Evolutionary conservation across 768 basidiomycete species (phyloP), one percentile per base, ranked within the genome.

Genomic region (Mycena sanguinolenta): DNA sequence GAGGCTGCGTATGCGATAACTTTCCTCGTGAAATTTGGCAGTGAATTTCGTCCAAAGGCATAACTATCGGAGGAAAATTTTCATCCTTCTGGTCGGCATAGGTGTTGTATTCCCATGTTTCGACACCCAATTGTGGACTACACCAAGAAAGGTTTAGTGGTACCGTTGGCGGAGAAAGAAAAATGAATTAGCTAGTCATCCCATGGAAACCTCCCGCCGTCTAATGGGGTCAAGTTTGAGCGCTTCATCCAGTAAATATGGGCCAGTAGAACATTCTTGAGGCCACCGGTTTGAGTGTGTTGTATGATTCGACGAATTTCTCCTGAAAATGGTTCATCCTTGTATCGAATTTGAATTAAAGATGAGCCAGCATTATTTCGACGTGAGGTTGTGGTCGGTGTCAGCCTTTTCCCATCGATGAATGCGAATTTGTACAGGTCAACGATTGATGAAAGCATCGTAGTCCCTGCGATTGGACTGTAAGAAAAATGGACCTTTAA

Each of bases 121-220:
- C 32, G 14, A 76, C 46, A 1, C 75, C 74, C 6, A 78, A 58
- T 53, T 78, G 73, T 0, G 77, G 76, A 59, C 76, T 78, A 10
- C 4, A n/a, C 2, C 5, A 36, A 27, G 16, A 39, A 10, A 58
- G 14, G 0, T 12, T 75, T 73, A 54, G 49, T 38, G 32, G 34
- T 36, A n/a, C 30, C 10, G 6, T 27, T 4, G 14, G 10, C 38
- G 9, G 1, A 5, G 16, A 58, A n/a, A n/a, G 4, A 25, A 12
- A 17, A 5, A 32, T 25, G 17, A 2, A 30, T n/a, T n/a, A n/a
- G n/a, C 36, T 67, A 28, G 5, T 58, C 23, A 19, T 25, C 16
- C 57, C 57, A 58, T 14, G 30, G n/a, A 10, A 39, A 39, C n/a
- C 10, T 21, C 28, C 53, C 57, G 8, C 30, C 27, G 17, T 67